Base-by-base conservation (phyloP, 2,329 filamentous ascomycete species). In the Xylariaceae sp. region DNA sequence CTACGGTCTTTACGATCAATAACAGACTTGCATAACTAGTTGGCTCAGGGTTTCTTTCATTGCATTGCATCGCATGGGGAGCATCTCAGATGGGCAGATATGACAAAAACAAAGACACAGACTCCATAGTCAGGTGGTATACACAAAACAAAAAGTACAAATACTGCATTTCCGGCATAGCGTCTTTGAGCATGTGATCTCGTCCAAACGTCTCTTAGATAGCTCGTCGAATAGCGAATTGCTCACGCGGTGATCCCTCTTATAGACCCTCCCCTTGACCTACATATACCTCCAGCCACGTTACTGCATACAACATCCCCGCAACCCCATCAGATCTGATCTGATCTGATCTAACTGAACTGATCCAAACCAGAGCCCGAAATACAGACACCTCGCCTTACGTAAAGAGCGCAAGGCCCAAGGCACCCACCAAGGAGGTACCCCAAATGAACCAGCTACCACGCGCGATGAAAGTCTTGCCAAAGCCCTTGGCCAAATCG, bases 401-500 rank as follows among this genome's bases (percentile, higher is more conserved):
- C 65, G 81, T 58, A 47, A 82, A 74, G 64, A 81, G 80, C 29
- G 77, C 79, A 40, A 85, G 70, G 41, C 74, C 77, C 56, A 81
- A 64, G 62, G 67, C 78, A 55, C 61, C 74, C 3, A 81, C 69
- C 26, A 81, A 68, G 40, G 76, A 78, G 7, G 70, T 66, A 7
- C 71, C 73, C 78, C 81, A 82, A 54, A 85, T 72, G 26, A 72
- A 71, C 68, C 74, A 77, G 63, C 81, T 80, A 32, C 73, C 74
- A 62, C 71, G 73, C 63, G 74, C 65, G 60, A 85, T 79, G 16
- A 74, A 70, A 1, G 71, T 50, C 76, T 79, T 81, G 57, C 73
- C 65, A 67, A 83, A 85, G 29, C 82, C 83, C 62, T 74, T 70
- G 43, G 76, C 78, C 7, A 79, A 52, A 60, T 86, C 83, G 70